Conservation (phyloP, 495 filamentous ascomycete species). For the Clavariopsis aquatica region DNA sequence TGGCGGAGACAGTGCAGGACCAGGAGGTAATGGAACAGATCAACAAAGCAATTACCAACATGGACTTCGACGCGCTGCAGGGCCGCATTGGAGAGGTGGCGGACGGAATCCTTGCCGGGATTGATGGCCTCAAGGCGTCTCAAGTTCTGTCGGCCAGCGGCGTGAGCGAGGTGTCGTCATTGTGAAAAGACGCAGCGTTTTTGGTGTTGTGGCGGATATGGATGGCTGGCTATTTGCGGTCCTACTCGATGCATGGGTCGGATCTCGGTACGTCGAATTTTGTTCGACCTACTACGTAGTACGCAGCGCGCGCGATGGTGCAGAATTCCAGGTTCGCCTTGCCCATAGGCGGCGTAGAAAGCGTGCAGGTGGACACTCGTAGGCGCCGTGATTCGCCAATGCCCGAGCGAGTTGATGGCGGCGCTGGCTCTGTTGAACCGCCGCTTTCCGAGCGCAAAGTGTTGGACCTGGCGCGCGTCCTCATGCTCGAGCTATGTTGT, state of each 20-base stretch:
- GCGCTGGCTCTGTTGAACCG: constrained; percentile 7
- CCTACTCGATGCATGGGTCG: background rate
- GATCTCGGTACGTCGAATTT: background rate
- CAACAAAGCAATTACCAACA: constrained; percentile 50
- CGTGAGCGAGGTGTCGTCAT: background rate
- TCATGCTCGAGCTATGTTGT: no score
- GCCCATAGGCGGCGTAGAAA: no score
- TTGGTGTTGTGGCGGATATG: constrained; percentile 9
- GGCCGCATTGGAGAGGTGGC: constrained; percentile 59
- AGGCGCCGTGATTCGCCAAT: background rate
- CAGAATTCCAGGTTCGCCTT: no score
- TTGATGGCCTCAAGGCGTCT: constrained; percentile 21
- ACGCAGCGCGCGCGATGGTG: no score
- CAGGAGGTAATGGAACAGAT: constrained; percentile 59
- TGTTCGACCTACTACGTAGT: no score
- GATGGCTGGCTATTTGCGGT: background rate
- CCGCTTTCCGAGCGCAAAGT: constrained; percentile 8
- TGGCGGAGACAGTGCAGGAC: constrained; percentile 50
- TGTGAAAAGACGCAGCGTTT: background rate
- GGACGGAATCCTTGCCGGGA: constrained; percentile 45
- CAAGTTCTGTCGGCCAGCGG: constrained; percentile 14
- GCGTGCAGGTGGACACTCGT: no score
- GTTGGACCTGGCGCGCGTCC: no score
- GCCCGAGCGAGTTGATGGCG: background rate
- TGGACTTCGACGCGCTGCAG: constrained; percentile 55